Base-by-base conservation (phyloP, 2,329 filamentous ascomycete genomes). In the Aschersonia sp. region DNA sequence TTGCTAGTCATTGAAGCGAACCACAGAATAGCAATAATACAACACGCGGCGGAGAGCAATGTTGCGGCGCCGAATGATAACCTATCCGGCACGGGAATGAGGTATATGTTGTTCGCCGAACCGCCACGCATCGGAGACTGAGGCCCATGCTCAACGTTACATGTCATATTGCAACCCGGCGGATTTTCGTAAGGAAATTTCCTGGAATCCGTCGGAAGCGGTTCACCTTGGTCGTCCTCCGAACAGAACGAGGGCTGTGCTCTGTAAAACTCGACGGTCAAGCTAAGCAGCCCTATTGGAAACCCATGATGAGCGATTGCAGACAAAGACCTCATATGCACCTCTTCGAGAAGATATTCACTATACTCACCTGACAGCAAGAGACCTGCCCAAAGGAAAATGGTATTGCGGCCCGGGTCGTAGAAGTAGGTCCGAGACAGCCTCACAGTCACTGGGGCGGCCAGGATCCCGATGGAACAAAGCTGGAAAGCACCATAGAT, bases 401-500 rank as follows among this genome's bases (percentile, higher is more conserved):
- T 82, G 43, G 75, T 73, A 52, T 83, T 82, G 38, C 80, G 69
- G 2, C 79, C 80, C 0, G 75, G 76, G 29, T 75, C 72, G 47
- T 77, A 69, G 57, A 82, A 84, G 56, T 84, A 84, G 0, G 80
- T 84, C 12, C 63, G 63, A 1, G 80, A 84, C 43, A 80, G 59
- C 51, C 72, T 70, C 29, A 80, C 78, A 0, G 79, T 82, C 0
- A 79, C 69, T 0, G 80, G 81, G 4, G 77, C 80, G 1, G 78
- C 76, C 4, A 85, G 54, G 12, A 84, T 78, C 9, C 78, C 80
- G 40, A 85, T 79, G 0, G 80, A 71, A 50, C 80, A 84, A 0
- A 84, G 59, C 53, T 85, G 81, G 51, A 84, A 82, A 6, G 79
- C 78, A 1, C 81, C 81, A 49, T 75, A 85, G 3, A 84, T 66